Conservation (phyloP, 176 grass and related monocot genomes). For the Triticum monococcum region DNA sequence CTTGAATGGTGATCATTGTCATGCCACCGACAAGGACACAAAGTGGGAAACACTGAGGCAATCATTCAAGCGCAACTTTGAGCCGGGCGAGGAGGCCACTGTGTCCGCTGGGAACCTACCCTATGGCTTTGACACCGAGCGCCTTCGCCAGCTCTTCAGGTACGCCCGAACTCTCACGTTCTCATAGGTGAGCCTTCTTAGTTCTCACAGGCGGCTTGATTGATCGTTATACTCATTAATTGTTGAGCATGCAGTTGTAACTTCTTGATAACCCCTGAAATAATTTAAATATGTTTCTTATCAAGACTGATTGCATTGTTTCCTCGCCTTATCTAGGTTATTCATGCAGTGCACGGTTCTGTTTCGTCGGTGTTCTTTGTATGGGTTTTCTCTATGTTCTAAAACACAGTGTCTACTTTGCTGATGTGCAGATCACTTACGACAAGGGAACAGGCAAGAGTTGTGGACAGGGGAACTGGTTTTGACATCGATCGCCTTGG, state of each 20-base stretch:
- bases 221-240: neutral
- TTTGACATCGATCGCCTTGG: no score
- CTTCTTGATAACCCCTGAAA: neutral
- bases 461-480: neutral
- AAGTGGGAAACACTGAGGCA: constrained; percentile 60
- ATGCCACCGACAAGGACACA: constrained; percentile 73
- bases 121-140: neutral
- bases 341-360: neutral
- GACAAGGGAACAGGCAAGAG: neutral
- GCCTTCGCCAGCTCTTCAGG: neutral
- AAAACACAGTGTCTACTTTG: neutral
- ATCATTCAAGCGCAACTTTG: constrained; percentile 30
- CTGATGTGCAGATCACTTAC: neutral
- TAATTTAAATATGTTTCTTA: neutral
- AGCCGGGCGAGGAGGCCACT: neutral
- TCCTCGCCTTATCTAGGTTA: neutral
- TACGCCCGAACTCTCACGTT: neutral
- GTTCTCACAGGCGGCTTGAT: neutral
- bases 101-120: neutral
- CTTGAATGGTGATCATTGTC: constrained; percentile 50
- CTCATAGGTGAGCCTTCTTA: neutral
- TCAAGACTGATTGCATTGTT: neutral
- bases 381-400: neutral
- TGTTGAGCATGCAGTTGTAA: neutral
- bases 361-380: neutral